Percentiles rank a stretch among this genome's conserved stretches.
phyloP scores from a whole-genome alignment of 257 asterid species.

The Leptodermis oblonga region DNA sequence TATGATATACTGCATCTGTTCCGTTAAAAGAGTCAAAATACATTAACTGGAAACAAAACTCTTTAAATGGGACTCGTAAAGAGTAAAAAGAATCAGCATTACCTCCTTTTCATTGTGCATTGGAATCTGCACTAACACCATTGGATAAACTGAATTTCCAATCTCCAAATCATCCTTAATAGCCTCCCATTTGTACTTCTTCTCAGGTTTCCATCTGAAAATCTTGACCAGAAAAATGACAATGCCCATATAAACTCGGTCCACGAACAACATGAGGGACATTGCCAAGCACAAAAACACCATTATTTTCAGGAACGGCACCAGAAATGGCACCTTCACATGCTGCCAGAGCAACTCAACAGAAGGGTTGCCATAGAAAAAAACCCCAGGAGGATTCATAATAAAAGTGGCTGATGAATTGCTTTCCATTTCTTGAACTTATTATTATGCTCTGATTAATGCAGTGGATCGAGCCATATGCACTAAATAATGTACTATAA shows the following conservation, averaged over 20 bases:
- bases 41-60: too few species aligned
- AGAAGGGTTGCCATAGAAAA: background rate
- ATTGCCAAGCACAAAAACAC: slow-evolving; percentile 24
- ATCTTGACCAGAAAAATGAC: slow-evolving; percentile 23
- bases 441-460: background rate
- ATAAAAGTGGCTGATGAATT: background rate
- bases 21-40: too few species aligned
- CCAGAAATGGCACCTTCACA: slow-evolving; percentile 21
- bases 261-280: slow-evolving; percentile 32
- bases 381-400: slow-evolving; percentile 10
- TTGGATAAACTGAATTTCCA: slow-evolving; percentile 25
- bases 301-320: slow-evolving; percentile 21
- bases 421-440: slow-evolving; percentile 14
- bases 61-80: too few species aligned
- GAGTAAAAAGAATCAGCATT: background rate
- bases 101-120: slow-evolving; percentile 45
- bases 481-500: background rate
- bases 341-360: slow-evolving; percentile 26
- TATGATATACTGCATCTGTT: too few species aligned
- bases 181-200: slow-evolving; percentile 34
- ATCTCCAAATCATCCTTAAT: slow-evolving; percentile 28
- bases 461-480: background rate
- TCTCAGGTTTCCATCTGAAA: slow-evolving; percentile 23
- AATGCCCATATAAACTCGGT: slow-evolving; percentile 32
- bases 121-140: slow-evolving; percentile 35